Percentiles rank a stretch among this genome's conserved stretches.
Conservation (phyloP, 2,329 filamentous ascomycete species). For the Orbilia oligospora region DNA sequence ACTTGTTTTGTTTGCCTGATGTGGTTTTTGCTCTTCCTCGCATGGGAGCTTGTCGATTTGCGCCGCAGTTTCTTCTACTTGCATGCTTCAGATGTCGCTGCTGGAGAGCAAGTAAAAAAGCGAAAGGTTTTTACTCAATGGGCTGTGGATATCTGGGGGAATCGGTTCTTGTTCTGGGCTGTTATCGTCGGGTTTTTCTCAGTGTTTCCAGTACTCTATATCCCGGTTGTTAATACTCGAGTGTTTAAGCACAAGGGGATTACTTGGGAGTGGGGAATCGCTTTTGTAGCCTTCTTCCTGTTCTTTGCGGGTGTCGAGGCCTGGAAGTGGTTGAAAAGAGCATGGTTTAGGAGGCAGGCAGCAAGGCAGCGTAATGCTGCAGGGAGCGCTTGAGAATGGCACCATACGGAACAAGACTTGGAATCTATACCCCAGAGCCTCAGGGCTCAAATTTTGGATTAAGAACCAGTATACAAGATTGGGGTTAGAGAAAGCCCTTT, state of each 20-base stretch:
- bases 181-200: slow-evolving; percentile 74
- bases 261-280: slow-evolving; percentile 80
- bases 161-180: slow-evolving; percentile 77
- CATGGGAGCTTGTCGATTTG: slow-evolving; percentile 77
- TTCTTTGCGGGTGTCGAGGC: slow-evolving; percentile 77
- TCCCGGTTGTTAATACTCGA: slow-evolving; percentile 75
- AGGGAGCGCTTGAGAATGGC: background rate
- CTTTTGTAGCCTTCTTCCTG: slow-evolving; percentile 72
- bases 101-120: background rate
- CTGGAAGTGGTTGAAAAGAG: slow-evolving; percentile 79
- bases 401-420: background rate
- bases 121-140: slow-evolving; percentile 73
- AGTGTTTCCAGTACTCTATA: slow-evolving; percentile 77
- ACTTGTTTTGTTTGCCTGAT: slow-evolving; percentile 82
- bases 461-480: background rate
- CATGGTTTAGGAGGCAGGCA: slow-evolving; percentile 18
- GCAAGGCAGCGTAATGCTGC: background rate
- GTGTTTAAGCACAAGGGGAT: slow-evolving; percentile 80
- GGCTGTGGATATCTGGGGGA: slow-evolving; percentile 75
- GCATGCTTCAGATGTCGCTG: slow-evolving; percentile 73
- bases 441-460: no score
- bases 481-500: no score
- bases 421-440: background rate
- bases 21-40: slow-evolving; percentile 82
- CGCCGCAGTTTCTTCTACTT: slow-evolving; percentile 82